Conservation (phyloP, 805 yeast genomes). For the Lipomyces mesembrius region DNA sequence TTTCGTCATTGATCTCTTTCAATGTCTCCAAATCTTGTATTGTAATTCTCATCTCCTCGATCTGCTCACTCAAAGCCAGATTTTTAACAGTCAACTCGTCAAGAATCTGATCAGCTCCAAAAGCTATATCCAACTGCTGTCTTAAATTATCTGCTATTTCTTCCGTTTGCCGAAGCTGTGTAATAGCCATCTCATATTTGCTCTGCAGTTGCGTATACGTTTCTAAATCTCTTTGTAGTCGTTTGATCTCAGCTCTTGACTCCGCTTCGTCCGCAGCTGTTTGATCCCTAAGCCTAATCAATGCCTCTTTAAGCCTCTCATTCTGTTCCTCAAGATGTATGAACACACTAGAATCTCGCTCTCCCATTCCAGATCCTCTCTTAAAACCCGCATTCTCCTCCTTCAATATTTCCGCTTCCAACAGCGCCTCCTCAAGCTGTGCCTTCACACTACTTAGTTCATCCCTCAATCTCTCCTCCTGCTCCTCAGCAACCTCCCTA, state of each 20-base stretch:
- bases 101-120: constrained; percentile 47
- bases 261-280: constrained; percentile 37
- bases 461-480: constrained; percentile 38
- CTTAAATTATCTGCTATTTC: constrained; percentile 36
- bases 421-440: constrained; percentile 37
- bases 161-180: constrained; percentile 25
- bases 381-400: constrained; percentile 39
- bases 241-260: constrained; percentile 33
- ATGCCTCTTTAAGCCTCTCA: constrained; percentile 52
- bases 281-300: constrained; percentile 47
- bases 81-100: constrained; percentile 50
- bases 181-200: constrained; percentile 17
- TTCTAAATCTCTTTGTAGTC: constrained; percentile 32
- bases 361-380: constrained; percentile 2
- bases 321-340: constrained; percentile 44
- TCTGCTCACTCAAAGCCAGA: constrained; percentile 46
- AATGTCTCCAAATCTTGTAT: constrained; percentile 59
- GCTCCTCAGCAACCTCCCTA: constrained; percentile 47
- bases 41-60: constrained; percentile 49
- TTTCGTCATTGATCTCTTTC: constrained; percentile 56
- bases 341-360: constrained; percentile 5
- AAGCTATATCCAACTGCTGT: constrained; percentile 45
- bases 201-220: constrained; percentile 11
- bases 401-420: constrained; percentile 41
- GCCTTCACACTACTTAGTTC: constrained; percentile 38